Base-by-base conservation (phyloP, 257 asterid species). In the Eustoma russellianum region DNA sequence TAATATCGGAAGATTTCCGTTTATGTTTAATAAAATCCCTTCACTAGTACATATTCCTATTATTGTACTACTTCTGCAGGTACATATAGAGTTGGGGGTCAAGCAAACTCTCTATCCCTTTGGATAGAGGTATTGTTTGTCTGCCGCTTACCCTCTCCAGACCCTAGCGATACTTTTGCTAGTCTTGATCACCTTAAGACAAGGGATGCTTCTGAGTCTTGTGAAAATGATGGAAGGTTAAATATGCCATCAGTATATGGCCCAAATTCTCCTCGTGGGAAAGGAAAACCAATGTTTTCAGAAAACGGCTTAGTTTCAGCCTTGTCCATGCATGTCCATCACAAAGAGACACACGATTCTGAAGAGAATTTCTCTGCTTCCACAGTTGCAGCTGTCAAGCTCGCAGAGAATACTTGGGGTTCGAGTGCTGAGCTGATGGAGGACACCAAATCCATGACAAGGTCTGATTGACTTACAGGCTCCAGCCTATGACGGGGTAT, bases 231-330 rank as follows among this genome's bases (percentile, higher is more conserved):
- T 69, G 70, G 66, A 44, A 77, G 71, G 33, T 54, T 73, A 50
- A 74, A 62, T 72, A 85, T 44, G 69, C 74, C 50, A 24, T 69
- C 92, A 50, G 55, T 55, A 16, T 86, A 83, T 60, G 96, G 95
- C 55, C 95, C 95, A 33, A 83, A 83, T 73, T 86, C 95, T 14
- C 95, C 95, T 13, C 76, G 94, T 63, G 74, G 78, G 40, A 83
- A 70, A 72, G 73, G 68, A 62, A 75, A 75, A 62, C 57, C 68
- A 53, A 67, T 67, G 44, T 75, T 78, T 65, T 79, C 77, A 7
- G 81, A 72, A 55, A 75, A 77, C 53, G 83, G 76, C 46, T 70
- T 81, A 46, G 83, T 64, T 53, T 86, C 88, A 13, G 94, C 86
- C 12, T 70, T 86, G 51, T 77, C 94, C 4, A 80, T 77, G 33